phyloP scores from a whole-genome alignment of 805 yeast species.

The Candida schatavii region DNA sequence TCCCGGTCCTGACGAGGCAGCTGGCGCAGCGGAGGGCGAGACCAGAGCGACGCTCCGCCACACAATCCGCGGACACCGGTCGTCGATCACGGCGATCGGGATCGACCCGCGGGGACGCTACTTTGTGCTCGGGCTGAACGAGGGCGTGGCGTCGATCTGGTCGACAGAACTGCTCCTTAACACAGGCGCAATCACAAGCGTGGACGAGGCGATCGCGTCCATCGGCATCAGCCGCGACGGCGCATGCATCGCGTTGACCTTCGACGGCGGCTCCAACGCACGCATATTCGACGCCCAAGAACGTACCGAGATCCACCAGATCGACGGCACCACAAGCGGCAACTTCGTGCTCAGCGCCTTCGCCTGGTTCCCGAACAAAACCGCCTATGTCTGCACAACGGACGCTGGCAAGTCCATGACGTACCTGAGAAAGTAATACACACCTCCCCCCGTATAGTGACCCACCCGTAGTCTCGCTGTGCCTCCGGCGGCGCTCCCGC shows the following conservation, averaged over 20 bases:
- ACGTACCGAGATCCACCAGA: constrained; percentile 27
- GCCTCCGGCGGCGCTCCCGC: too few relatives aligned
- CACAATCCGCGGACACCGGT: constrained; percentile 43
- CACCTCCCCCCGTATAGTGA: too few relatives aligned
- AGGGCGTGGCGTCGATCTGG: constrained; percentile 57
- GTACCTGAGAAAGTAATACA: constrained; percentile 15
- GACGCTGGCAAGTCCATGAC: constrained; percentile 30
- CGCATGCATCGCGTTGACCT: constrained; percentile 41
- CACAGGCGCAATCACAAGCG: constrained; percentile 32
- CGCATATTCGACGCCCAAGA: constrained; percentile 36
- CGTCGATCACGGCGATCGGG: constrained; percentile 44
- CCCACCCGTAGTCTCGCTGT: too few relatives aligned
- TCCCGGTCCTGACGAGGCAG: constrained; percentile 5
- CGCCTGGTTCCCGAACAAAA: constrained; percentile 35
- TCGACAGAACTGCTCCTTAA: constrained; percentile 35
- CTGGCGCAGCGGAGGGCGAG: background rate
- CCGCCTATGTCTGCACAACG: constrained; percentile 27
- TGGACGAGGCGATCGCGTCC: constrained; percentile 43
- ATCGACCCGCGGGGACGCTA: constrained; percentile 53
- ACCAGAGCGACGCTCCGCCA: constrained; percentile 9
- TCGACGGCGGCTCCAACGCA: constrained; percentile 40
- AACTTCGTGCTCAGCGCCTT: constrained; percentile 24
- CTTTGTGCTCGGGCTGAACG: constrained; percentile 54
- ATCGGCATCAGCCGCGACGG: constrained; percentile 47
- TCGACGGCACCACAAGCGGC: constrained; percentile 27